Evolutionary conservation across 2,329 filamentous ascomycete genomes (phyloP).

Genomic region (Stemphylium vesicarium): DNA sequence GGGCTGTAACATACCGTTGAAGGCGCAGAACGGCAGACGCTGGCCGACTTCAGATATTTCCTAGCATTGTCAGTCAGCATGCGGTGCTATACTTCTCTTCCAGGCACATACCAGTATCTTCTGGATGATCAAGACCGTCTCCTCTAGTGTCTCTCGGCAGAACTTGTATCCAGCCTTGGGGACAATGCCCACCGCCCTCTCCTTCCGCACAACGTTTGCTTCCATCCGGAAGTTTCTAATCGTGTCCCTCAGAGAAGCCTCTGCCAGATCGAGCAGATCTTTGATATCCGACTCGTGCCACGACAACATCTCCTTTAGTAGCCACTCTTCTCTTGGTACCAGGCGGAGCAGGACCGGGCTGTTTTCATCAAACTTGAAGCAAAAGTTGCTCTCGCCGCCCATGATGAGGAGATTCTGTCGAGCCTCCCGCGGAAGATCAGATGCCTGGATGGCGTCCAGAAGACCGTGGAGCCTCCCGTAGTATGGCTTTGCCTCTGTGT

Average conservation of each 20-base stretch:
- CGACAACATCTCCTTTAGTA: conserved; percentile 76
- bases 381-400: conserved; percentile 94
- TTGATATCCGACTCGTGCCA: conserved; percentile 81
- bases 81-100: neutral
- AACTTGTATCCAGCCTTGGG: conserved; percentile 69
- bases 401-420: conserved; percentile 86
- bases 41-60: conserved; percentile 76
- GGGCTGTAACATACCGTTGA: conserved; percentile 69
- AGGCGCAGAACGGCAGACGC: conserved; percentile 88
- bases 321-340: conserved; percentile 70
- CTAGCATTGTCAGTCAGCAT: conserved; percentile 34
- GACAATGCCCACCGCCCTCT: conserved; percentile 67
- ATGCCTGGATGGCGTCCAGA: conserved; percentile 75
- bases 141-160: conserved; percentile 87
- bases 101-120: conserved; percentile 68
- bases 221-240: conserved; percentile 79
- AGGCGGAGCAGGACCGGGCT: conserved; percentile 72
- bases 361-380: conserved; percentile 76
- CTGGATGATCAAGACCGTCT: conserved; percentile 93
- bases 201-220: conserved; percentile 83
- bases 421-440: conserved; percentile 67
- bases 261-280: conserved; percentile 85
- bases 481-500: conserved; percentile 86
- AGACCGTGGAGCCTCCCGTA: conserved; percentile 86
- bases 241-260: conserved; percentile 82